Conservation (phyloP, 108 stramenopile genomes). For the Halocafeteria seosinensis region DNA sequence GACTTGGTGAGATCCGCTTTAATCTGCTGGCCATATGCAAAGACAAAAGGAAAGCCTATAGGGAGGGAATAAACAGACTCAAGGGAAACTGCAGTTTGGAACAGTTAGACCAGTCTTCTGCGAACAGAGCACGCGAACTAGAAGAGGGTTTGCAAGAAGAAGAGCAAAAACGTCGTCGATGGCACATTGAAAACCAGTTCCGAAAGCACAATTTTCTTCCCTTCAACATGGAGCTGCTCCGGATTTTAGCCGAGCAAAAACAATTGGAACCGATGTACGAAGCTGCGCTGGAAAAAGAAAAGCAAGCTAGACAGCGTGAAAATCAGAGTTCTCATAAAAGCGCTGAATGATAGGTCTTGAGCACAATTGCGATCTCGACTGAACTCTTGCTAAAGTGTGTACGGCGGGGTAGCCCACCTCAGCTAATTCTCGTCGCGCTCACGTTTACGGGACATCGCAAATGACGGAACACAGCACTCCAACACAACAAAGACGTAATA, state of each 20-base stretch:
- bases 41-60: slow-evolving; percentile 41
- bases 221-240: slow-evolving; percentile 4
- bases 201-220: slow-evolving; percentile 24
- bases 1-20: slow-evolving; percentile 60
- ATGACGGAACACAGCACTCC: no score
- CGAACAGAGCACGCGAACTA: neutral
- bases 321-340: no score
- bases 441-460: no score
- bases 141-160: slow-evolving; percentile 15
- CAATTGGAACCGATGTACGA: slow-evolving; percentile 1
- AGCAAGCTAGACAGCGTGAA: no score
- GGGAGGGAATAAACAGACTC: slow-evolving; percentile 51
- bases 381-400: no score
- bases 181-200: slow-evolving; percentile 25
- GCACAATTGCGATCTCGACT: no score
- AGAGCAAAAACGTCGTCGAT: slow-evolving; percentile 48
- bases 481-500: no score
- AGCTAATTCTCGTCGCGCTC: no score
- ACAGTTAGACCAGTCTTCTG: slow-evolving; percentile 11
- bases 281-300: neutral
- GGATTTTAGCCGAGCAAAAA: slow-evolving; percentile 6
- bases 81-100: slow-evolving; percentile 34
- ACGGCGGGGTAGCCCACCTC: no score
- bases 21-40: slow-evolving; percentile 73
- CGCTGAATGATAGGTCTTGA: no score